Evolutionary conservation across 495 filamentous ascomycete species (phyloP).

Genomic region (Amphirosellinia nigrospora): DNA sequence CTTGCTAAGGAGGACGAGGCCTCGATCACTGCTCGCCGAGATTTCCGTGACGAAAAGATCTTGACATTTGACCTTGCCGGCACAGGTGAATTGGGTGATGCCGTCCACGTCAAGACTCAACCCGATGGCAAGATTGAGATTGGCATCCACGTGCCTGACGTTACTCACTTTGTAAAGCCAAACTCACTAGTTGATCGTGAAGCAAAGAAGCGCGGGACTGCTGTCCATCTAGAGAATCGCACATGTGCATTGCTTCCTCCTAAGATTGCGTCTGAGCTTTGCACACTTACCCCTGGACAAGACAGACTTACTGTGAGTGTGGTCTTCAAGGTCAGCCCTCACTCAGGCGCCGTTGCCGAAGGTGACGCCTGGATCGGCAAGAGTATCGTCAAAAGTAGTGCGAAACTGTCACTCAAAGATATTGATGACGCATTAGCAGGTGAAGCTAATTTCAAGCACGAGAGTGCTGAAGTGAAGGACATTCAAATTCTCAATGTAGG

Average conservation of each 20-base stretch:
- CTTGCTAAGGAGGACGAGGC: constrained; percentile 81
- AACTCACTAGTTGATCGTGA: constrained; percentile 97
- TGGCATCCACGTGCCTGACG: constrained; percentile 93
- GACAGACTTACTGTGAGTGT: constrained; percentile 92
- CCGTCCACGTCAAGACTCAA: constrained; percentile 85
- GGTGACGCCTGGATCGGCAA: constrained; percentile 94
- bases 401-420: constrained; percentile 81
- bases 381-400: constrained; percentile 87
- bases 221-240: constrained; percentile 90
- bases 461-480: constrained; percentile 68
- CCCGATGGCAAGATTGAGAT: constrained; percentile 87
- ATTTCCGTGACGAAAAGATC: constrained; percentile 87
- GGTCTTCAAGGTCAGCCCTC: constrained; percentile 83
- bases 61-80: constrained; percentile 92
- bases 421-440: constrained; percentile 79
- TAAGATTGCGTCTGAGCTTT: constrained; percentile 82
- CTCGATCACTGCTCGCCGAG: constrained; percentile 75
- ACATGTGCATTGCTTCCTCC: constrained; percentile 89
- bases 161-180: constrained; percentile 94
- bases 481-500: constrained; percentile 78
- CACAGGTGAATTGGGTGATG: constrained; percentile 84
- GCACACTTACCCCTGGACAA: constrained; percentile 82
- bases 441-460: constrained; percentile 61
- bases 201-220: constrained; percentile 96
- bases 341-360: constrained; percentile 76